These are phyloP conservation scores for Gnaphalium uliginosum DNA, from an alignment of 129 eudicot genomes.

Conservation along the genomic window DNA sequence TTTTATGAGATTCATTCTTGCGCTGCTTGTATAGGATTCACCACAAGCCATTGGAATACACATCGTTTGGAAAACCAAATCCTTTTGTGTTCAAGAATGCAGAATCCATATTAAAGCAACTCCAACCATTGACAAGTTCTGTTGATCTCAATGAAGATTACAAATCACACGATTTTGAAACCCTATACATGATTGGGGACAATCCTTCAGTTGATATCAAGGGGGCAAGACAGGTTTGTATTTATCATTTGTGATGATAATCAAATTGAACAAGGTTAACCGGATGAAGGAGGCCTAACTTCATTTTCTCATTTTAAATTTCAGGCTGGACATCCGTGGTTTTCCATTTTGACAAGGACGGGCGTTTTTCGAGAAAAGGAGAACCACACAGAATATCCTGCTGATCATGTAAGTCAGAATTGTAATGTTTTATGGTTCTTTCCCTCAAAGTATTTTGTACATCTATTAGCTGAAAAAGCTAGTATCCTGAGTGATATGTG, in stretches of 20 bases:
- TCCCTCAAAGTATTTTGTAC: neutral
- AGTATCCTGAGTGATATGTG: too few species aligned
- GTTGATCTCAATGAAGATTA: conserved; percentile 19
- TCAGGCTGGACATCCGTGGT: conserved; percentile 93
- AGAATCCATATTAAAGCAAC: conserved; percentile 44
- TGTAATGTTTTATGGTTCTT: conserved; percentile 4
- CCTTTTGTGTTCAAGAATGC: conserved; percentile 53
- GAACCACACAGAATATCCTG: conserved; percentile 65
- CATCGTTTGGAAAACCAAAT: conserved; percentile 54
- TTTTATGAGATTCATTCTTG: conserved; percentile 18
- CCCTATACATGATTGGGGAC: conserved; percentile 88
- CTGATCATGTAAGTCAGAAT: conserved; percentile 53
- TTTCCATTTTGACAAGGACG: conserved; percentile 79
- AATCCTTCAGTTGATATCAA: conserved; percentile 83
- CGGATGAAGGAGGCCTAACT: neutral
- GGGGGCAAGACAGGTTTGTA: conserved; percentile 84
- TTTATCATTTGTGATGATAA: neutral
- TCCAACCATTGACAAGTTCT: conserved; percentile 24
- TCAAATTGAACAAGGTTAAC: conserved; percentile 19
- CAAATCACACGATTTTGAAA: conserved; percentile 37
- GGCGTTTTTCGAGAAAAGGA: conserved; percentile 74
- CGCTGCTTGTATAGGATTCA: conserved; percentile 38
- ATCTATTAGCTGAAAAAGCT: neutral
- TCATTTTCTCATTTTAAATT: conserved; percentile 10
- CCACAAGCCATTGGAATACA: conserved; percentile 53